These are phyloP conservation scores for Geosmithia morbida DNA, from an alignment of 2,329 filamentous ascomycete genomes.

Conservation along the genomic window DNA sequence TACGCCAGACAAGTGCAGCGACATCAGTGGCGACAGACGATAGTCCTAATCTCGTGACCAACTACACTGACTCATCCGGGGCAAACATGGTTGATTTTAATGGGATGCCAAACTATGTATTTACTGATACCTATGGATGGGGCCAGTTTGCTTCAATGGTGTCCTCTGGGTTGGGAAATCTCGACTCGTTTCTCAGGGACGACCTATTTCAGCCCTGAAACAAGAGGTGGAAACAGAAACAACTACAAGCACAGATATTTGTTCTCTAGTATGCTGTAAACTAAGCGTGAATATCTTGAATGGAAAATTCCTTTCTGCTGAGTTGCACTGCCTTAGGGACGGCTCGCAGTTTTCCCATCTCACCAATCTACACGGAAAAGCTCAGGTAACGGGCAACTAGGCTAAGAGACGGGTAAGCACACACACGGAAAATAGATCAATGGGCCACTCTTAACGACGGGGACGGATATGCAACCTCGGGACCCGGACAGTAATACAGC, in stretches of 20 bases:
- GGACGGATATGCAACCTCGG: too few relatives aligned
- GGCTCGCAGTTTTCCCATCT: too few relatives aligned
- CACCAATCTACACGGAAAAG: too few relatives aligned
- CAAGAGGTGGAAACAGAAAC: background rate
- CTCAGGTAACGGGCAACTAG: too few relatives aligned
- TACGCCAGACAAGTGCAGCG: background rate
- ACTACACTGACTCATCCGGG: conserved; percentile 6
- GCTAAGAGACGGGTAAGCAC: too few relatives aligned
- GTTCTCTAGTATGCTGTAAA: too few relatives aligned
- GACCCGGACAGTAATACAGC: too few relatives aligned
- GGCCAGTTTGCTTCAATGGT: conserved; percentile 11
- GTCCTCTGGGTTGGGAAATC: conserved; percentile 10
- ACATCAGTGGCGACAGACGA: conserved; percentile 1
- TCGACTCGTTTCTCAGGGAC: conserved; percentile 7
- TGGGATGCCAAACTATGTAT: conserved; percentile 6
- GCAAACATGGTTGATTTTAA: conserved; percentile 8
- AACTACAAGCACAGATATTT: background rate
- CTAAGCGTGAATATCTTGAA: too few relatives aligned
- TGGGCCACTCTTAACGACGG: too few relatives aligned
- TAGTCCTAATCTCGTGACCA: conserved; percentile 6
- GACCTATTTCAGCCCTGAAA: background rate
- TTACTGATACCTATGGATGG: conserved; percentile 9
- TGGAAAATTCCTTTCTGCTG: too few relatives aligned
- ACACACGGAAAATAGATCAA: too few relatives aligned
- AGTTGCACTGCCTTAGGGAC: too few relatives aligned